Evolutionary conservation across 192 early-diverging fungal species (phyloP).

Genomic region (Allomyces arbusculus): DNA sequence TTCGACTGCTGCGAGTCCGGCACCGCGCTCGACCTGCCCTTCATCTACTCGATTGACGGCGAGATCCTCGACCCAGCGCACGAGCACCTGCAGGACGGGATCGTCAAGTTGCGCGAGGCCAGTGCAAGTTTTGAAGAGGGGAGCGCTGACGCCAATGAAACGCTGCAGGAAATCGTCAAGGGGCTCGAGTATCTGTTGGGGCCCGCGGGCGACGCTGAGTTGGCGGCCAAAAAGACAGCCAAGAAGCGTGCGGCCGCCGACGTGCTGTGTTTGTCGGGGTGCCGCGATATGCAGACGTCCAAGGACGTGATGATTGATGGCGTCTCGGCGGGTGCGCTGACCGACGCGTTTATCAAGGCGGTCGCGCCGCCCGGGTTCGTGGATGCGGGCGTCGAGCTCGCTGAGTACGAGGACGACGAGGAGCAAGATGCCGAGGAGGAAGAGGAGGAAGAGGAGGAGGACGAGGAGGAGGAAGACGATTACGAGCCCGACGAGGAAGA

Average conservation of each 20-base stretch:
- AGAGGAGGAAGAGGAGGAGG: too few species aligned
- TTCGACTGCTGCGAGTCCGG: conserved; percentile 78
- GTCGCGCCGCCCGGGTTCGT: conserved; percentile 1
- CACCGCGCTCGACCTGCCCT: conserved; percentile 60
- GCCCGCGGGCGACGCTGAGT: conserved; percentile 4
- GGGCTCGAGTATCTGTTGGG: conserved; percentile 4
- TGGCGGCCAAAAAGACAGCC: conserved; percentile 7
- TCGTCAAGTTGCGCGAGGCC: conserved; percentile 9
- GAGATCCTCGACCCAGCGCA: conserved; percentile 17
- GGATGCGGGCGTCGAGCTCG: too few species aligned
- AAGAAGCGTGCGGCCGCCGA: conserved; percentile 35
- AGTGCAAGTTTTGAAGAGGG: conserved; percentile 10
- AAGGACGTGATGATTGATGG: conserved; percentile 27
- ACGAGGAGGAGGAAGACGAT: too few species aligned
- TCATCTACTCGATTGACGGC: conserved; percentile 49
- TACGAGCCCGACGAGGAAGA: too few species aligned
- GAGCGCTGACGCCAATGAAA: conserved; percentile 11
- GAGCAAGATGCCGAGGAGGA: too few species aligned
- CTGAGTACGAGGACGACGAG: too few species aligned
- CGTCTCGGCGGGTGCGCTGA: conserved; percentile 46
- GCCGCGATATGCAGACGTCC: conserved; percentile 66
- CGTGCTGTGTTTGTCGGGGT: conserved; percentile 44
- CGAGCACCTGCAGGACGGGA: conserved; percentile 18
- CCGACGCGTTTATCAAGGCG: conserved; percentile 44
- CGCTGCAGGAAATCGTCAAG: conserved; percentile 8